Conservation (phyloP, 164 flowering plant species). For the Cinnamomum chago region DNA sequence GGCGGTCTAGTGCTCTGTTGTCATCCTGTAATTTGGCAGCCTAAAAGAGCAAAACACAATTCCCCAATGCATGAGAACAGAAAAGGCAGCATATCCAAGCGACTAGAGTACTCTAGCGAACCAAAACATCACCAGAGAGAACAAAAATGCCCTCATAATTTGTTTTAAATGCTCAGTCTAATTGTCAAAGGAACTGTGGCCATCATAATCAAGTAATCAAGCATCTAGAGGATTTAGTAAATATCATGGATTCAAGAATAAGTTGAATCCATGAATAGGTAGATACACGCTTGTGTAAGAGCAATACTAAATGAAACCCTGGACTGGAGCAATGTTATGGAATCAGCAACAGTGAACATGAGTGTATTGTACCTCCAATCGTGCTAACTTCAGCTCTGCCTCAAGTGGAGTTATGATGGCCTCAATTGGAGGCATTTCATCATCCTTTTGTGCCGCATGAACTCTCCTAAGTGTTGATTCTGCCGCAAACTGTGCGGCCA, state of each 20-base stretch:
- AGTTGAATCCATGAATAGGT: background rate
- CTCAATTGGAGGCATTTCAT: constrained; percentile 84
- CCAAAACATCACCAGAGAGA: background rate
- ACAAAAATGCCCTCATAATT: background rate
- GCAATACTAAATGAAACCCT: background rate
- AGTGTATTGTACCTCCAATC: constrained; percentile 43
- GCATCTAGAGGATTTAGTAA: background rate
- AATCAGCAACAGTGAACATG: background rate
- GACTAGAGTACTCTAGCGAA: background rate
- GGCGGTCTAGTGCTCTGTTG: constrained; percentile 67
- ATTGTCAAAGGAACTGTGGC: background rate
- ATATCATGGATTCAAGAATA: background rate
- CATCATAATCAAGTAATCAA: background rate
- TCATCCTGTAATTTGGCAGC: constrained; percentile 63
- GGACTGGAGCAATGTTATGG: background rate
- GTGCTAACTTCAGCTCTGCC: constrained; percentile 72
- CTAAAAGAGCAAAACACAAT: constrained; percentile 4
- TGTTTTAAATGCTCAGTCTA: background rate
- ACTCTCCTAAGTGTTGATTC: constrained; percentile 79
- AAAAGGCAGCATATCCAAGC: background rate
- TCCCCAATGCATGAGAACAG: background rate
- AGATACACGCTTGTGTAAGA: background rate
- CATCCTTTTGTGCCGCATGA: constrained; percentile 80
- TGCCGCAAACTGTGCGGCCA: constrained; percentile 85
- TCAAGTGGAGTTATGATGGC: constrained; percentile 74